A percentile compares a stretch with the other conserved stretches of the same genome.
phyloP scores from a whole-genome alignment of 2,329 filamentous ascomycete species.

The Ophiostoma piceae region DNA sequence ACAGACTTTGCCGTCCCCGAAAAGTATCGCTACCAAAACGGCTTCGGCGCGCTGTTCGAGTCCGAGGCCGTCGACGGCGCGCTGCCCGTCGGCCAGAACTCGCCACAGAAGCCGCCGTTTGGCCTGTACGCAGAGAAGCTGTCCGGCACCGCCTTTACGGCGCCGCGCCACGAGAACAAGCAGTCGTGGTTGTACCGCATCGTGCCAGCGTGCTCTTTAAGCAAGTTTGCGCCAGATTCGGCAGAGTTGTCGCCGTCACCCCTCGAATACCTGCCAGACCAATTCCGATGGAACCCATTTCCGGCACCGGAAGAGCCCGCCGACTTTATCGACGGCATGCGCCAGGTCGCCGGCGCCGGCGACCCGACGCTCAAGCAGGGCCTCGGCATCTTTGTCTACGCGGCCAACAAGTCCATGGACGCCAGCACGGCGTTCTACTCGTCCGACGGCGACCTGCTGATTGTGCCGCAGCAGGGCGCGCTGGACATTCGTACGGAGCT shows the following conservation, averaged over 20 bases:
- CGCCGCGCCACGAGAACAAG: constrained; percentile 62
- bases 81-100: constrained; percentile 70
- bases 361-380: constrained; percentile 75
- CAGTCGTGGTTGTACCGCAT: constrained; percentile 70
- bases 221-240: constrained; percentile 42
- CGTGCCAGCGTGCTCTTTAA: constrained; percentile 58
- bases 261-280: constrained; percentile 71
- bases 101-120: constrained; percentile 71
- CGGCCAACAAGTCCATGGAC: constrained; percentile 72
- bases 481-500: constrained; percentile 75
- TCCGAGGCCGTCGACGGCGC: constrained; percentile 71
- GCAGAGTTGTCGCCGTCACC: constrained; percentile 10
- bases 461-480: constrained; percentile 68
- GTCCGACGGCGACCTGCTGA: constrained; percentile 71
- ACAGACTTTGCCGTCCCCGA: constrained; percentile 46
- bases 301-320: constrained; percentile 48
- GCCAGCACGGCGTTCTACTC: constrained; percentile 75
- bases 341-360: constrained; percentile 71
- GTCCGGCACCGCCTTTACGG: constrained; percentile 66
- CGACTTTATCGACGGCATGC: constrained; percentile 55
- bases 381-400: constrained; percentile 74
- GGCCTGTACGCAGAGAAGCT: constrained; percentile 80
- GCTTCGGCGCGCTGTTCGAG: constrained; percentile 74
- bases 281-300: constrained; percentile 74
- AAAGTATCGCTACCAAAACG: constrained; percentile 70